Evolutionary conservation across 768 basidiomycete species (phyloP).

Genomic region (Leccinum subgranulosum): DNA sequence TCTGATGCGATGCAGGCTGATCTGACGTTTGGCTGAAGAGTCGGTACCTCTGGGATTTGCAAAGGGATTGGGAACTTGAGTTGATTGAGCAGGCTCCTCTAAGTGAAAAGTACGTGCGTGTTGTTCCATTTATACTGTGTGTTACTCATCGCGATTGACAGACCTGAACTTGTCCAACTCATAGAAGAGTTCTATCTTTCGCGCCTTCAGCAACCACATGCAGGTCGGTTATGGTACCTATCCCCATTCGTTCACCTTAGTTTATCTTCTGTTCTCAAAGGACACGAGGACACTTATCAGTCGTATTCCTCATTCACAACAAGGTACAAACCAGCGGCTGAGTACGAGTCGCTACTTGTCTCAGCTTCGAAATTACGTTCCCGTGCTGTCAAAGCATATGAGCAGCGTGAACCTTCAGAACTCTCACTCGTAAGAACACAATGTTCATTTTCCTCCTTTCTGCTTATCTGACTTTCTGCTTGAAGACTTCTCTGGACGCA

Average conservation of each 20-base stretch:
- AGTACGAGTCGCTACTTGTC: conserved; percentile 77
- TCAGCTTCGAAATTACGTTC: conserved; percentile 71
- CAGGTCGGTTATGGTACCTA: conserved; percentile 43
- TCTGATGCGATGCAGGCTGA: conserved; percentile 5
- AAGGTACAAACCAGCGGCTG: conserved; percentile 61
- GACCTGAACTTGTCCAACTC: conserved; percentile 41
- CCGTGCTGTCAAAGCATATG: conserved; percentile 56
- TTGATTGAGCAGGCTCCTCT: conserved; percentile 47
- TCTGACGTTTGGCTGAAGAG: conserved; percentile 39
- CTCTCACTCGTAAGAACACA: conserved; percentile 47
- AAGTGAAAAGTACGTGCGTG: conserved; percentile 43
- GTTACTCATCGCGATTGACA: conserved; percentile 23
- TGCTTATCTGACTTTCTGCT: conserved; percentile 14
- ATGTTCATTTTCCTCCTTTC: background rate
- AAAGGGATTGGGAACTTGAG: conserved; percentile 73
- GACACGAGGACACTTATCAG: conserved; percentile 76
- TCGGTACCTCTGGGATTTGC: conserved; percentile 65
- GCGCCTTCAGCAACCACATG: conserved; percentile 74
- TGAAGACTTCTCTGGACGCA: conserved; percentile 46
- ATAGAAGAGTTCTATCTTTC: conserved; percentile 58
- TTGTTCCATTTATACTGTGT: background rate
- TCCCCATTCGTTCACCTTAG: background rate
- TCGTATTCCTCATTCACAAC: conserved; percentile 90
- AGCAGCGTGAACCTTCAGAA: conserved; percentile 64
- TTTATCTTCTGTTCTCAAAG: conserved; percentile 37